Percentiles rank a stretch among this genome's conserved stretches.
These are phyloP conservation scores for Multifurca ochricompacta DNA, from an alignment of 768 basidiomycete species.

Conservation along the genomic window DNA sequence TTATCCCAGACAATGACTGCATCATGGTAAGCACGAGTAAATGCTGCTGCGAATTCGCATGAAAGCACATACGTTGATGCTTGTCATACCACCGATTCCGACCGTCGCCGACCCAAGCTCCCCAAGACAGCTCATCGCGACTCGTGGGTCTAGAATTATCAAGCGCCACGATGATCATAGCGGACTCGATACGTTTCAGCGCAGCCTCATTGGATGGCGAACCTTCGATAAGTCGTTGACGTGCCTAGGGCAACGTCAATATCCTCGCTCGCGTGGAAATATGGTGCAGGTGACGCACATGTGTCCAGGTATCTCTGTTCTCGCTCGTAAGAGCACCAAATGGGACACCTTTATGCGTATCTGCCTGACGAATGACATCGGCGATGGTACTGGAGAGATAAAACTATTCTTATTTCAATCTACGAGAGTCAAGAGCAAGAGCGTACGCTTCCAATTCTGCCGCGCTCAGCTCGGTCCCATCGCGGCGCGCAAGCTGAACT, in stretches of 20 bases:
- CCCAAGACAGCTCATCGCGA: slow-evolving; percentile 75
- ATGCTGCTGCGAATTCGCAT: neutral
- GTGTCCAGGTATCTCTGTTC: slow-evolving; percentile 85
- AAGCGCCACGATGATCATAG: slow-evolving; percentile 80
- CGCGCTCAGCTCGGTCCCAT: slow-evolving; percentile 65
- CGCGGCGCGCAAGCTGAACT: slow-evolving; percentile 57
- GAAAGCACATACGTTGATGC: slow-evolving; percentile 64
- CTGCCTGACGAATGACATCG: slow-evolving; percentile 58
- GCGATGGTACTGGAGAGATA: slow-evolving; percentile 43
- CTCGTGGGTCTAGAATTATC: slow-evolving; percentile 79
- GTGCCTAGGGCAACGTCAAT: slow-evolving; percentile 32
- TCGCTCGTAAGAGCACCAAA: slow-evolving; percentile 85
- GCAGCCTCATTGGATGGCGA: slow-evolving; percentile 57
- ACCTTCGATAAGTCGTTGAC: slow-evolving; percentile 53
- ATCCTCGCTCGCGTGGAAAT: slow-evolving; percentile 11
- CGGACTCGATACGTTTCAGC: slow-evolving; percentile 77
- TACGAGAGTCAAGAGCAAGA: neutral
- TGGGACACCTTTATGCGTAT: slow-evolving; percentile 32
- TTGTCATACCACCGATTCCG: slow-evolving; percentile 95
- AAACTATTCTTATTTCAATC: slow-evolving; percentile 22
- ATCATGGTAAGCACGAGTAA: slow-evolving; percentile 2
- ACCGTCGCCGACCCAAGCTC: slow-evolving; percentile 84
- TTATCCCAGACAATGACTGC: slow-evolving; percentile 91
- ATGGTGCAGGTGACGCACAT: slow-evolving; percentile 37
- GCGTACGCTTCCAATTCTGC: slow-evolving; percentile 72